These are phyloP conservation scores for Eucalyptus guilfoylei DNA, from an alignment of 345 rosid genomes.

Conservation along the genomic window DNA sequence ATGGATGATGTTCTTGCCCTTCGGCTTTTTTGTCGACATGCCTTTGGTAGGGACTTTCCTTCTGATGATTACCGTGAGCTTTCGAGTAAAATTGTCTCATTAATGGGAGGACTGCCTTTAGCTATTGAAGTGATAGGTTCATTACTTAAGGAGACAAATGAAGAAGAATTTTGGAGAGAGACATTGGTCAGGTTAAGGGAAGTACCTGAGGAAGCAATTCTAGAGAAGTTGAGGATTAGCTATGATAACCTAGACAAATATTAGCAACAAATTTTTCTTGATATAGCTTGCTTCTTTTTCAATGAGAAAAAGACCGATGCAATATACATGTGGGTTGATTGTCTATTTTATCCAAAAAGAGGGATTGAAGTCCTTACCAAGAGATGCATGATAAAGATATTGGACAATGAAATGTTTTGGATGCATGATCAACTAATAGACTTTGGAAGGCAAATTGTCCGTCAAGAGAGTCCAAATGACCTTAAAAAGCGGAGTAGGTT, in stretches of 20 bases:
- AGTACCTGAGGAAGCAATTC: too few relatives aligned
- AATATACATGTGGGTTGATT: background rate
- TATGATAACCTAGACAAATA: too few relatives aligned
- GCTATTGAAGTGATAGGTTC: background rate
- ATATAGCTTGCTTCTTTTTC: too few relatives aligned
- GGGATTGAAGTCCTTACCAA: background rate
- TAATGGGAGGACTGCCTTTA: background rate
- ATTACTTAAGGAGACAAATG: background rate
- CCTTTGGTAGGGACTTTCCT: background rate
- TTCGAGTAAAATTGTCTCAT: background rate
- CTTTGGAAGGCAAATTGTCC: too few relatives aligned
- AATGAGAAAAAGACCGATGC: background rate
- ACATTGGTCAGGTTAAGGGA: too few relatives aligned
- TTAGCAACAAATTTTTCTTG: too few relatives aligned
- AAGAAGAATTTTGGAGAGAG: too few relatives aligned
- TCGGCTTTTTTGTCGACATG: background rate
- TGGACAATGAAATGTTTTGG: rapidly evolving
- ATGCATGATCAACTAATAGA: too few relatives aligned
- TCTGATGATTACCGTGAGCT: background rate
- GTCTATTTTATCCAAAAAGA: background rate
- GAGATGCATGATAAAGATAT: background rate
- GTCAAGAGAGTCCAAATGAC: too few relatives aligned
- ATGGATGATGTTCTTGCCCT: background rate
- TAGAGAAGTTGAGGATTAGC: too few relatives aligned
- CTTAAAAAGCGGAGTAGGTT: too few relatives aligned